Evolutionary conservation across 2,329 filamentous ascomycete genomes (phyloP), one percentile per base, ranked within the genome.

Genomic region (Colletotrichum costaricense): DNA sequence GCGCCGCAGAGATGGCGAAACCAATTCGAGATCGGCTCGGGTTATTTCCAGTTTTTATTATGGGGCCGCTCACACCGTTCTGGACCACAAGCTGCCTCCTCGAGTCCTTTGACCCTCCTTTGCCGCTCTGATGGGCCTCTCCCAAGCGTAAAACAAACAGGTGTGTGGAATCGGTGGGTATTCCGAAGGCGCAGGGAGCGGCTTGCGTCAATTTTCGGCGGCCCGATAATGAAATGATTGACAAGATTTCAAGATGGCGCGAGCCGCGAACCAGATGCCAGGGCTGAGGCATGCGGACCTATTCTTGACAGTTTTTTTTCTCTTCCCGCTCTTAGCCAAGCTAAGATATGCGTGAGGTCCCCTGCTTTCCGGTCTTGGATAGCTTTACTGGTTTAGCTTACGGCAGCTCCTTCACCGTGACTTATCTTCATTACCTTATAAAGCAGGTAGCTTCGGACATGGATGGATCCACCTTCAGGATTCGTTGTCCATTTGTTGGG

Each of bases 121-220:
- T 16, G 60, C 60, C 46, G 60, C 46, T 33, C n/a, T 7, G 24
- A 49, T 30, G 26, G 46, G n/a, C 24, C 30, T 26, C 46, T 54
- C 26, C 26, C 28, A 35, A 52, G 60, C 42, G 42, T 49, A 49
- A 49, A 49, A 49, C 42, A 49, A 49, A 19, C 42, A 49, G 42
- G 42, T 49, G 42, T 49, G 42, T 49, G 42, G 42, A 49, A 49
- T 49, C 42, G 42, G 42, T 49, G 42, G 42, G 42, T n/a, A 64
- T 38, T 14, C 62, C 38, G 38, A 42, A 49, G n/a, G 62, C 62
- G 49, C 30, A 64, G 28, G 62, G 49, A 11, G 4, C 30, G 62
- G 62, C 62, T 64, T 64, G 62, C 62, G 62, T 64, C 62, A 64
- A 64, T 64, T 55, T 52, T 64, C 22, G 28, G 62, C 49, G 62